Percentiles rank a stretch among this genome's conserved stretches.
phyloP scores from a whole-genome alignment of 345 rosid species.

The Punica granatum region DNA sequence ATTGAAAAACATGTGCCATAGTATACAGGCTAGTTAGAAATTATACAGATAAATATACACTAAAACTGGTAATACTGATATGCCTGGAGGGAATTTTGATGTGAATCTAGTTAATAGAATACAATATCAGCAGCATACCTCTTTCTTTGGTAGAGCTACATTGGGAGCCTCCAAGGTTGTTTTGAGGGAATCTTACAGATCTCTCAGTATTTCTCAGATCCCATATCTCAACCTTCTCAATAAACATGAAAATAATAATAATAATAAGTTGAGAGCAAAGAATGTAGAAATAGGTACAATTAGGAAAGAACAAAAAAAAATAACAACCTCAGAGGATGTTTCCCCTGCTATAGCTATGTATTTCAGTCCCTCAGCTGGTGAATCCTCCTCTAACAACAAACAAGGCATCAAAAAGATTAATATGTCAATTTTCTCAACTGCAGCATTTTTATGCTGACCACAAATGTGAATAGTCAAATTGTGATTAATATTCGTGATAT shows the following conservation, averaged over 20 bases:
- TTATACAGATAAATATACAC: background rate
- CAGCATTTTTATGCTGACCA: background rate
- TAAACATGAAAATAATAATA: slow-evolving; percentile 12
- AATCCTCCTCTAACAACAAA: slow-evolving; percentile 3
- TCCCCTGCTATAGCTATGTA: slow-evolving; percentile 79
- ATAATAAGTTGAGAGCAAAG: slow-evolving; percentile 11
- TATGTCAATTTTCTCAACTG: background rate
- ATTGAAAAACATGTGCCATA: background rate
- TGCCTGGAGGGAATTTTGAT: background rate
- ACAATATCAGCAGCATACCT: slow-evolving; percentile 31
- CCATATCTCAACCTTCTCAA: slow-evolving; percentile 73
- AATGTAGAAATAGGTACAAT: background rate
- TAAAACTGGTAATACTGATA: background rate
- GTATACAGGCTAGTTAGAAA: background rate
- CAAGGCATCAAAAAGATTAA: background rate
- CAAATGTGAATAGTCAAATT: background rate
- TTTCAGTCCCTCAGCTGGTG: slow-evolving; percentile 28
- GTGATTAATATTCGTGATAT: background rate
- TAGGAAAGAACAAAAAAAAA: slow-evolving; percentile 2
- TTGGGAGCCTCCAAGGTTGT: slow-evolving; percentile 23
- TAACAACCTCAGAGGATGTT: slow-evolving; percentile 52
- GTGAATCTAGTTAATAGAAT: background rate
- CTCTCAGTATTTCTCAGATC: slow-evolving; percentile 57
- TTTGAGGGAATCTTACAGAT: slow-evolving; percentile 40
- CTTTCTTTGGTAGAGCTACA: slow-evolving; percentile 38